Percentiles rank a stretch among this genome's conserved stretches.
These are phyloP conservation scores for Logfia minima DNA, from an alignment of 129 eudicot genomes.

Conservation along the genomic window DNA sequence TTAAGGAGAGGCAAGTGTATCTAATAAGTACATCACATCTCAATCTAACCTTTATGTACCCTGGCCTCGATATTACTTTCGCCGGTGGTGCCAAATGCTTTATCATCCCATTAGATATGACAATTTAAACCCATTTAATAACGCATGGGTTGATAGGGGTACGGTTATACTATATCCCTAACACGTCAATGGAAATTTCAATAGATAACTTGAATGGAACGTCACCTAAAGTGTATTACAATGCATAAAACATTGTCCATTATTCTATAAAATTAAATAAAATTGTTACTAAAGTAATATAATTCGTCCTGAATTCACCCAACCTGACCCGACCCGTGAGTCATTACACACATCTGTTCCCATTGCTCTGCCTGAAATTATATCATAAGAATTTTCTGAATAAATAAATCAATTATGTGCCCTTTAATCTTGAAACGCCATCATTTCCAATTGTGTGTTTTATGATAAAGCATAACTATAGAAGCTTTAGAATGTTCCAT, in stretches of 20 bases:
- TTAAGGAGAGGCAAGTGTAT: slow-evolving; percentile 39
- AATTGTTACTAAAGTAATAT: not conserved
- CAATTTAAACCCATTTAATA: not conserved
- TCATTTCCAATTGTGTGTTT: slow-evolving; percentile 27
- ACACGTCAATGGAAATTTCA: not conserved
- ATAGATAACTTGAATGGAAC: not conserved
- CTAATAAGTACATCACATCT: slow-evolving; percentile 48
- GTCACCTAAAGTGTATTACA: not conserved
- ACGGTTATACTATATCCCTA: not conserved
- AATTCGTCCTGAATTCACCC: not conserved
- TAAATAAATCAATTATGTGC: not conserved
- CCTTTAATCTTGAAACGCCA: slow-evolving; percentile 36
- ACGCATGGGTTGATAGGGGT: not conserved
- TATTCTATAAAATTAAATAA: not conserved
- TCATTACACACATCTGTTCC: not conserved
- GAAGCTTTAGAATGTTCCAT: slow-evolving; percentile 60
- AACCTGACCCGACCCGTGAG: not conserved
- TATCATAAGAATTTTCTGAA: not conserved
- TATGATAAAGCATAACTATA: slow-evolving; percentile 39
- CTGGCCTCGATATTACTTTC: not conserved
- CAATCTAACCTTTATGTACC: slow-evolving; percentile 21
- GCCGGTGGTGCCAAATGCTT: not conserved
- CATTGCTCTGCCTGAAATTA: not conserved
- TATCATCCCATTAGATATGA: not conserved
- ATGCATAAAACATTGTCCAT: not conserved